A percentile compares a stretch with the other conserved stretches of the same genome.
Conservation (phyloP, 331 rosid species). For the Rosa hybrid region DNA sequence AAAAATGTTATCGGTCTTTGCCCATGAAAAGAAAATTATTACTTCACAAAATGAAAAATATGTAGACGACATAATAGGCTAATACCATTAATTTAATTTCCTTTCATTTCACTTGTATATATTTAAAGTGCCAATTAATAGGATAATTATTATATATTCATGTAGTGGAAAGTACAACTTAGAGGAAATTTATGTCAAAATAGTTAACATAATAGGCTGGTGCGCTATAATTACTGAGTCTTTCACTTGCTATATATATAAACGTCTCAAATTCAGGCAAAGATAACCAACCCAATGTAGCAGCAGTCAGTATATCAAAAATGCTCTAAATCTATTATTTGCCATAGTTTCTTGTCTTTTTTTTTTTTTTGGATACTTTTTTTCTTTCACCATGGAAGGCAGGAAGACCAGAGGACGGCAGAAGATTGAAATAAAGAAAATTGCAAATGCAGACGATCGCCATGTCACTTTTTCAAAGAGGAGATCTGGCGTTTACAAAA, state of each 20-base stretch:
- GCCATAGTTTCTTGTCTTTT: not conserved
- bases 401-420: conserved; percentile 9
- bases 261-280: not conserved
- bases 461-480: conserved; percentile 1
- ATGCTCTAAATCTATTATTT: not conserved
- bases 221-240: not conserved
- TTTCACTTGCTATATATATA: too few species aligned
- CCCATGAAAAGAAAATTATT: too few species aligned
- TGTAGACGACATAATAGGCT: too few species aligned
- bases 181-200: not conserved
- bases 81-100: too few species aligned
- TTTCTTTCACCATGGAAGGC: not conserved
- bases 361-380: too few species aligned
- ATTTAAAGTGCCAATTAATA: too few species aligned
- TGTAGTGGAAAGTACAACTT: not conserved
- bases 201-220: not conserved
- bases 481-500: not conserved
- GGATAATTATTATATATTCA: not conserved
- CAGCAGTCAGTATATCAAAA: not conserved
- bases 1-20: too few species aligned
- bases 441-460: conserved; percentile 1
- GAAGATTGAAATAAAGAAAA: not conserved
- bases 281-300: not conserved
- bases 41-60: too few species aligned
- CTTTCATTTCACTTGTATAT: too few species aligned